A percentile compares a stretch with the other conserved stretches of the same genome.
These are phyloP conservation scores for Pyrenopolyporus hunteri DNA, from an alignment of 495 filamentous ascomycete genomes.

Conservation along the genomic window DNA sequence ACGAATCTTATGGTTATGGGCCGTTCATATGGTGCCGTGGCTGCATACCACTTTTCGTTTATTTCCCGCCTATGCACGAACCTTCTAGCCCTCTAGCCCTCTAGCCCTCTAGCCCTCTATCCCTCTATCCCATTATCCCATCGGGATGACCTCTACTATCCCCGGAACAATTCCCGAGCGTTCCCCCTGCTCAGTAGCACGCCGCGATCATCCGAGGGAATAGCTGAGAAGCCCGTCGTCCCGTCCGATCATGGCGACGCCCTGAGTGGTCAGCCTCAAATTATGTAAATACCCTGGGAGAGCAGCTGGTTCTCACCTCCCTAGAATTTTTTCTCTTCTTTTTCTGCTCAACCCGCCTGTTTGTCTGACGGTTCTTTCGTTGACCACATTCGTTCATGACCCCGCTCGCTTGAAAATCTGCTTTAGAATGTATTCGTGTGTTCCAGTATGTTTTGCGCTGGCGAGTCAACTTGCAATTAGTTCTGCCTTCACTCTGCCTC, in stretches of 20 bases:
- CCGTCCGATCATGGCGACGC: conserved; percentile 14
- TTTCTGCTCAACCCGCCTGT: neutral
- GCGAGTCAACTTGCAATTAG: neutral
- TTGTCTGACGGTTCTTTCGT: conserved; percentile 2
- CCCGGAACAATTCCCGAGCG: neutral
- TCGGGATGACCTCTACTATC: neutral
- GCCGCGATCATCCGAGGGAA: neutral
- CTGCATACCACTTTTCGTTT: conserved; percentile 32
- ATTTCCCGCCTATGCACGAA: conserved; percentile 25
- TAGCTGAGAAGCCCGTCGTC: neutral
- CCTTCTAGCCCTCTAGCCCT: neutral
- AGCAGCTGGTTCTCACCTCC: neutral
- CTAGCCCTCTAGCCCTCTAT: conserved; percentile 7
- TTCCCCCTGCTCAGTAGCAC: conserved; percentile 1
- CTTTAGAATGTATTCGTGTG: conserved; percentile 13
- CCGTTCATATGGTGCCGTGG: conserved; percentile 8
- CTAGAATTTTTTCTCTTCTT: neutral
- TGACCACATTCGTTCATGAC: conserved; percentile 17
- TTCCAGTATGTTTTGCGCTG: conserved; percentile 1
- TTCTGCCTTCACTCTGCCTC: conserved; percentile 20
- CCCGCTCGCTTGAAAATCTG: conserved; percentile 13
- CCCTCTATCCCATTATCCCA: conserved; percentile 1
- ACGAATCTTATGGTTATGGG: neutral
- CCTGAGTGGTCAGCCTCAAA: conserved; percentile 1
- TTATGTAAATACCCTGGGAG: conserved; percentile 20